Conservation (phyloP, 441 rosid species). For the Corymbia calophylla region DNA sequence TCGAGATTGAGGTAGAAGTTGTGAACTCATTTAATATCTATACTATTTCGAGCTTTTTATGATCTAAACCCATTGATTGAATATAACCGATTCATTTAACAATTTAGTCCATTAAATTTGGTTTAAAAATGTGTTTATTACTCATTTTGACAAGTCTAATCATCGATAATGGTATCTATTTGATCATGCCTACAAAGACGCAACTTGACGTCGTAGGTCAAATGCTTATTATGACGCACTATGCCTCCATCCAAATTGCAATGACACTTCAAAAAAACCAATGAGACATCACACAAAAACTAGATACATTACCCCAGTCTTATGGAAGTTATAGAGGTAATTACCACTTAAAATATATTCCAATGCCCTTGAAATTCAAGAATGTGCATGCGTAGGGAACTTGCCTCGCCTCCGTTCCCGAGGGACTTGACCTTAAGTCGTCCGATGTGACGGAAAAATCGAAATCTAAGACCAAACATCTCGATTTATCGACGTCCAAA, state of each 20-base stretch:
- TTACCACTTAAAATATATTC: background rate
- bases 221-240: background rate
- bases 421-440: background rate
- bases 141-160: accelerated
- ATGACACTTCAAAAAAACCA: background rate
- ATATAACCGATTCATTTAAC: too few species aligned
- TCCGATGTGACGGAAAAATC: background rate
- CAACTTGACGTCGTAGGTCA: background rate
- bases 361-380: background rate
- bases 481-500: background rate
- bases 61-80: too few species aligned
- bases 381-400: accelerated
- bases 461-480: background rate
- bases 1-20: too few species aligned
- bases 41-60: too few species aligned
- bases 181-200: accelerated
- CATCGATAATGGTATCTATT: accelerated
- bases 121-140: too few species aligned
- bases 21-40: background rate
- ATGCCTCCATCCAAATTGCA: background rate
- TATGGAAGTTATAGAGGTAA: background rate
- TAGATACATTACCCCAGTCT: background rate
- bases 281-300: background rate
- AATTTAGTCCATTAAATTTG: too few species aligned
- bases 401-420: background rate